Evolutionary conservation across 2,329 filamentous ascomycete genomes (phyloP).

Genomic region (Cyphellophora europaea): DNA sequence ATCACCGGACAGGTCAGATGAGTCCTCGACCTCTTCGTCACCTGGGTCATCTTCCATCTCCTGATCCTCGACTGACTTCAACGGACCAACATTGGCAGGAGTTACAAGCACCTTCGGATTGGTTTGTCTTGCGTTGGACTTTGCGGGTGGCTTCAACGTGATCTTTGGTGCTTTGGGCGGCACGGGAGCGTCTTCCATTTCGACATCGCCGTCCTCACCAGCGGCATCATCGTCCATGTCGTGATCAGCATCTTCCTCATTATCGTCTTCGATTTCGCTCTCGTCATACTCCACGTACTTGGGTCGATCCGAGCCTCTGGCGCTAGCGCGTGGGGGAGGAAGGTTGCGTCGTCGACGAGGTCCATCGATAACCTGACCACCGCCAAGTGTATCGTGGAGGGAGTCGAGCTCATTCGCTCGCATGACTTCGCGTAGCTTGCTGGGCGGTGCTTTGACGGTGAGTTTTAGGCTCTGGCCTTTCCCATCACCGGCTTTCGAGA

Average conservation of each 20-base stretch:
- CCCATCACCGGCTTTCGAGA: background rate
- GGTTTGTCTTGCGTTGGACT: slow-evolving; percentile 24
- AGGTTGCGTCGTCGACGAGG: slow-evolving; percentile 30
- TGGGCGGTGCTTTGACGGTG: slow-evolving; percentile 40
- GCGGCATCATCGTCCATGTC: slow-evolving; percentile 29
- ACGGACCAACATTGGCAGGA: slow-evolving; percentile 24
- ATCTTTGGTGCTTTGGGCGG: slow-evolving; percentile 17
- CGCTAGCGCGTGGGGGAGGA: slow-evolving; percentile 17
- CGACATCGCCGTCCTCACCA: slow-evolving; percentile 28
- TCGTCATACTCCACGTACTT: slow-evolving; percentile 27
- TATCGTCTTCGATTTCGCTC: slow-evolving; percentile 36
- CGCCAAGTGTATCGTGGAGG: slow-evolving; percentile 34
- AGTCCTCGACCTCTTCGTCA: slow-evolving; percentile 42
- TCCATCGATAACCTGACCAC: slow-evolving; percentile 35
- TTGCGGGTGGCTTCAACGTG: slow-evolving; percentile 17
- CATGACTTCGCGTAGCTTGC: slow-evolving; percentile 39
- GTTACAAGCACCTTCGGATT: slow-evolving; percentile 28
- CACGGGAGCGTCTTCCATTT: slow-evolving; percentile 34
- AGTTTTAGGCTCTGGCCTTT: slow-evolving; percentile 31
- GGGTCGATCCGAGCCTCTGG: slow-evolving; percentile 32
- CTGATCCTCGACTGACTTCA: slow-evolving; percentile 38
- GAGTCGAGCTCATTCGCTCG: slow-evolving; percentile 20
- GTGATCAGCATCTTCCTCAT: slow-evolving; percentile 29
- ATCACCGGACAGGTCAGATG: slow-evolving; percentile 36
- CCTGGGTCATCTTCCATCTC: slow-evolving; percentile 39